A percentile compares a stretch with the other conserved stretches of the same genome.
Conservation (phyloP, 2,329 filamentous ascomycete species). For the Penicillium sp. region DNA sequence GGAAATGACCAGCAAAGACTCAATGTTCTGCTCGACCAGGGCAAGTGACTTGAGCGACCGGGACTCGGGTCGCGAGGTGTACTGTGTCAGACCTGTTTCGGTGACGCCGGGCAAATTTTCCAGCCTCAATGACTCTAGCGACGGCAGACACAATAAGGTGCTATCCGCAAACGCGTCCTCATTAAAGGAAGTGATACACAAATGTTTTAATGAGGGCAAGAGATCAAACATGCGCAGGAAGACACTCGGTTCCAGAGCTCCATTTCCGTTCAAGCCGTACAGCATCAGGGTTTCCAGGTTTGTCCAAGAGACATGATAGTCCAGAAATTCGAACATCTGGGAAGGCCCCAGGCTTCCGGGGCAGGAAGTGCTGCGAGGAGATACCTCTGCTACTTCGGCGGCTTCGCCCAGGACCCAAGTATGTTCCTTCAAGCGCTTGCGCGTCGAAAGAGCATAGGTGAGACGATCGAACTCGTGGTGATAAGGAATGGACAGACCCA, state of each 20-base stretch:
- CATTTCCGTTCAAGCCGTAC: conserved; percentile 44
- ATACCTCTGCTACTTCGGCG: conserved; percentile 38
- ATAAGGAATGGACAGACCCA: conserved; percentile 54
- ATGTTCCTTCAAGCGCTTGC: conserved; percentile 54
- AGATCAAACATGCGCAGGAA: conserved; percentile 54
- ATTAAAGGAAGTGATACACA: conserved; percentile 55
- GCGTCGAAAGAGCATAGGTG: conserved; percentile 55
- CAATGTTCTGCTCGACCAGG: conserved; percentile 55
- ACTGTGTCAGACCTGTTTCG: conserved; percentile 54
- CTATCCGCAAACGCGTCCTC: conserved; percentile 55
- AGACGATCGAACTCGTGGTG: conserved; percentile 55
- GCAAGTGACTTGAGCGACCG: conserved; percentile 47
- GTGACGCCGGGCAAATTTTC: conserved; percentile 56
- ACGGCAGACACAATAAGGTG: conserved; percentile 53
- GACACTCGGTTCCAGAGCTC: conserved; percentile 53
- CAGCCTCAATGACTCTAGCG: conserved; percentile 53
- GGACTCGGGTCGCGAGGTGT: conserved; percentile 48
- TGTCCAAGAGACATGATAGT: conserved; percentile 53
- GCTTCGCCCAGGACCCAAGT: conserved; percentile 56
- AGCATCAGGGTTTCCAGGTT: conserved; percentile 55
- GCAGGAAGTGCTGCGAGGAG: conserved; percentile 35
- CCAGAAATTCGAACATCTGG: conserved; percentile 53
- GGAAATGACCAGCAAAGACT: conserved; percentile 51
- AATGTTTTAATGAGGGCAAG: conserved; percentile 52
- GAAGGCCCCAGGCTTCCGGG: conserved; percentile 49